Percentiles rank a stretch among this genome's conserved stretches.
These are phyloP conservation scores for Clavispora santaluciae DNA, from an alignment of 805 yeast species.

Conservation along the genomic window DNA sequence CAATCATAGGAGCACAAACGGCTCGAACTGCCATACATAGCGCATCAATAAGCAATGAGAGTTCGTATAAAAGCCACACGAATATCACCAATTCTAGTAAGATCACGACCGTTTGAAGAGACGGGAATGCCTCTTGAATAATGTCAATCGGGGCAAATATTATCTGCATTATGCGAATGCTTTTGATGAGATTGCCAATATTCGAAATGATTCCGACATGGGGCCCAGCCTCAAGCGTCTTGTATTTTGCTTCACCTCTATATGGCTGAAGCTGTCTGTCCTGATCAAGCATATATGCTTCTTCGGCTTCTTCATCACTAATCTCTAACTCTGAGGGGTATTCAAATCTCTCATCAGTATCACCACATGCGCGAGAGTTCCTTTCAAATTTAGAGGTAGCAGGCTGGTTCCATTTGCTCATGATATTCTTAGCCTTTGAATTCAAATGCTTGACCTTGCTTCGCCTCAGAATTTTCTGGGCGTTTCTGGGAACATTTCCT, in stretches of 20 bases:
- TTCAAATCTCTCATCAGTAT: background rate
- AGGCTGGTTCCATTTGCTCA: conserved; percentile 30
- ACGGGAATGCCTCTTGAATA: conserved; percentile 33
- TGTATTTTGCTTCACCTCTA: background rate
- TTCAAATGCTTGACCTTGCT: background rate
- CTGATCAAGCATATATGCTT: background rate
- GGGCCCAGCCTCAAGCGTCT: conserved; percentile 2
- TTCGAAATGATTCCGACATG: conserved; percentile 16
- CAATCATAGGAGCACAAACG: conserved; percentile 43
- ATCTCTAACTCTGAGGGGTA: conserved; percentile 22
- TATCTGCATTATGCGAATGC: conserved; percentile 30
- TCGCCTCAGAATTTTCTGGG: background rate
- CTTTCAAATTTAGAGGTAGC: conserved; percentile 1
- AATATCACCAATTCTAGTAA: conserved; percentile 34
- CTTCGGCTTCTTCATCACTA: conserved; percentile 17
- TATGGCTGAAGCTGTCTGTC: background rate
- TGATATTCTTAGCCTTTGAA: conserved; percentile 11
- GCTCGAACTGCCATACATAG: conserved; percentile 42
- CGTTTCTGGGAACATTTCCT: no score
- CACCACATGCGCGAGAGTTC: no score
- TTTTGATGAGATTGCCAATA: conserved; percentile 29
- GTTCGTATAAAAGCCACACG: conserved; percentile 39
- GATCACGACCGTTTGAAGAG: conserved; percentile 36
- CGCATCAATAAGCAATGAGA: conserved; percentile 39
- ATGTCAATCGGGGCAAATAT: conserved; percentile 39